Base-by-base conservation (phyloP, 768 basidiomycete genomes). In the Imleria badia region DNA sequence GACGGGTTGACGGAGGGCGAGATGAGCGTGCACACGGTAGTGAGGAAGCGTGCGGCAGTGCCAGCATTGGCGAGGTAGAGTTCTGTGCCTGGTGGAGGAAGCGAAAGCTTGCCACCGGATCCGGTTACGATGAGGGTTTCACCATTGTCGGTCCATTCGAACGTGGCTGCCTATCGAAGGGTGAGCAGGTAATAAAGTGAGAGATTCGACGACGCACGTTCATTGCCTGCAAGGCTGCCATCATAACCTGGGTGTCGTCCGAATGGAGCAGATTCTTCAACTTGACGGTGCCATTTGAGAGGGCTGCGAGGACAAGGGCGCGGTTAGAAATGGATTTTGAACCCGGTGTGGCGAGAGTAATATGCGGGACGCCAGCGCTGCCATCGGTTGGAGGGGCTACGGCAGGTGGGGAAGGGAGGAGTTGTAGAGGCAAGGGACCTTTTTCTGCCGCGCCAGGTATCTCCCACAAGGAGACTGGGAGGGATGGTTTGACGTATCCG, bases 201-300 rank as follows among this genome's bases (percentile, higher is more conserved):
- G 40, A 14, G 41, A 30, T 14, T 33, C 15, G 48, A 41, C 17
- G 14, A 42, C 30, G 34, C 52, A 90, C 93, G 78, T 94, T 87
- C 58, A 99, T 82, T 49, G 94, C 91, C 40, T 83, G 76, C 30
- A 98, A 78, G 33, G 95, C 96, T 4, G 86, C 79, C 94, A 98
- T 98, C 97, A 99, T 99, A 50, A 99, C 96, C 62, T 95, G 94
- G 0, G 97, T 99, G 67, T 99, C 96, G 64, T 98, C 96, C 5
- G 94, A 97, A 67, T 98, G 96, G 34, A 99, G 77, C 6, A 99
- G 74, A 63, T 99, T 99, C 71, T 78, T 87, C 52, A 99, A 74
- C 58, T 87, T 79, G 72, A 95, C 97, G 0, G 87, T 91, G 2
- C 96, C 97, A 43, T 81, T 83, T 0, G 85, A 94, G 14, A 99